Base-by-base conservation (phyloP, 768 basidiomycete species). In the Fomitopsis serialis region DNA sequence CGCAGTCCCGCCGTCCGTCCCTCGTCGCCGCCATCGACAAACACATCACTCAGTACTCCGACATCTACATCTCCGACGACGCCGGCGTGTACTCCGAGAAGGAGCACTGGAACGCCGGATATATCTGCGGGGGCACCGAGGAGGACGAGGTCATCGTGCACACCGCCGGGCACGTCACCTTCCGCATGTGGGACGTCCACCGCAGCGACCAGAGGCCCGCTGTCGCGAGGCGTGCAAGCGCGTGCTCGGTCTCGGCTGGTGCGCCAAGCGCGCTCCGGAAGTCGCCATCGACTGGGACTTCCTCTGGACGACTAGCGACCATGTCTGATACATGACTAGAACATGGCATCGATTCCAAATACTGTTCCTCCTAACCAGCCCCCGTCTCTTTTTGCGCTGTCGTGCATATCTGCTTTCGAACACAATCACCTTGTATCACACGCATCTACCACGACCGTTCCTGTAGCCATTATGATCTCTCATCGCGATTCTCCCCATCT, bases 101-200 rank as follows among this genome's bases (percentile, higher is more conserved):
- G 54, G 58, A 66, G 56, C 56, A 58, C 50, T 55, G 54, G 50
- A 48, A 48, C 50, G 54, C 52, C 46, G 40, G 40, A 7, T 27
- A 29, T 34, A 17, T 50, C 15, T 44, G 56, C 58, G 54, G 53
- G 35, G 54, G 57, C 19, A 64, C 65, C 58, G 70, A 73, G 46
- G 77, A 78, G 52, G 88, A 90, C 63, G 79, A 82, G 61, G 80
- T 89, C 45, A 68, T 82, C 45, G 77, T 89, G 7, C 67, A 70
- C 42, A 86, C 87, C n/a, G 60, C 62, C 17, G 87, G 88, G 17
- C 69, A 66, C 42, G 76, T 90, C 52, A 78, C 76, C 2, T 85
- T 90, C 67, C 80, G 81, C 27, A 89, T 89, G 87, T 90, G 88
- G 88, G 85, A 90, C 66, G 77, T 85, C 50, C 76, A 78, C 56